Conservation (phyloP, 345 rosid genomes). For the Populus simonii region DNA sequence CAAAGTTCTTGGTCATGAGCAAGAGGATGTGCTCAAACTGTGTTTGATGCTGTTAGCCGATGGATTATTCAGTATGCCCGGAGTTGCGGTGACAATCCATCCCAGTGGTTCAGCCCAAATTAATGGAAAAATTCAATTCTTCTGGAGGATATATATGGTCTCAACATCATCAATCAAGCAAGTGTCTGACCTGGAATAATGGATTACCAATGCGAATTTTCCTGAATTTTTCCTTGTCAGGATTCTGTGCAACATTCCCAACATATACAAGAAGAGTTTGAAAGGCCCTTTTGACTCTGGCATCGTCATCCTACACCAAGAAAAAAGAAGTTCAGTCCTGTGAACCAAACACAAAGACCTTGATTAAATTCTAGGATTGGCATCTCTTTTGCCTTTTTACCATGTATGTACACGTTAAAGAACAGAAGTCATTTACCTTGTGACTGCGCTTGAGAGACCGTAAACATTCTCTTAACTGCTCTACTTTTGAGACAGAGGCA, state of each 20-base stretch:
- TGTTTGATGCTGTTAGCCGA: neutral
- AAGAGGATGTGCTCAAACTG: too few species aligned
- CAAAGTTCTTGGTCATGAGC: too few species aligned
- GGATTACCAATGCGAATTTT: slow-evolving; percentile 63
- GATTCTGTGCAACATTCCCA: slow-evolving; percentile 54
- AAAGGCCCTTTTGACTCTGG: slow-evolving; percentile 51
- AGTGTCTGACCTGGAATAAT: slow-evolving; percentile 45
- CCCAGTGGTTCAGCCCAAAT: neutral
- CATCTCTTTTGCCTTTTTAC: neutral
- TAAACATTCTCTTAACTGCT: slow-evolving; percentile 61
- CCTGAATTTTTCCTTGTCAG: slow-evolving; percentile 62
- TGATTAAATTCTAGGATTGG: neutral
- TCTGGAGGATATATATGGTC: neutral
- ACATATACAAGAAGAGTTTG: slow-evolving; percentile 65
- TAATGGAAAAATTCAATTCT: neutral
- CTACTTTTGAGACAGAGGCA: slow-evolving; percentile 32
- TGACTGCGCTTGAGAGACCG: slow-evolving; percentile 60
- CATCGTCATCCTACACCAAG: slow-evolving; percentile 48
- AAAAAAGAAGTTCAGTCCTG: neutral
- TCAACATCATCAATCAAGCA: neutral
- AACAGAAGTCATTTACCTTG: slow-evolving; percentile 33
- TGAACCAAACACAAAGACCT: neutral
- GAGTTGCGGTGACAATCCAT: neutral
- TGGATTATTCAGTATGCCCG: too few species aligned
- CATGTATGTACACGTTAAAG: too few species aligned